phyloP scores from a whole-genome alignment of 2,329 filamentous ascomycete species.

The Fusarium sp. region DNA sequence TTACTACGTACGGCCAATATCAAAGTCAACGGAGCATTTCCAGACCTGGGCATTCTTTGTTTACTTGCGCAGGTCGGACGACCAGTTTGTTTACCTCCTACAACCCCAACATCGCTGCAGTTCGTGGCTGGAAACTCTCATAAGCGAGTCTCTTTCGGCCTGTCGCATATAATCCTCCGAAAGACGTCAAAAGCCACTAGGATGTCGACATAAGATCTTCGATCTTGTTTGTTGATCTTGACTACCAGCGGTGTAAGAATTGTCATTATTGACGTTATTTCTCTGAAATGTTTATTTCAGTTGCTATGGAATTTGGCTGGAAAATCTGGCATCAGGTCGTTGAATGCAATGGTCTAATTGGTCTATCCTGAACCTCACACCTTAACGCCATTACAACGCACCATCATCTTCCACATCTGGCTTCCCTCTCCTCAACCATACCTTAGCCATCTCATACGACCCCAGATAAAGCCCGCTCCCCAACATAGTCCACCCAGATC shows the following conservation, averaged over 20 bases:
- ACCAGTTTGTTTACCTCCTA: background rate
- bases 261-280: background rate
- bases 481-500: slow-evolving; percentile 84
- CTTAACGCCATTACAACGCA: slow-evolving; percentile 37
- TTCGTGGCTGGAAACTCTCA: background rate
- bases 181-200: slow-evolving; percentile 48
- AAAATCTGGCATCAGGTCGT: background rate
- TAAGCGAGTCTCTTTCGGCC: background rate
- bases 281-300: background rate
- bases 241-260: slow-evolving; percentile 20
- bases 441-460: slow-evolving; percentile 85
- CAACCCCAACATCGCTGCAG: background rate
- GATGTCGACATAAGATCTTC: slow-evolving; percentile 48
- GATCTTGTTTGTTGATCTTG: slow-evolving; percentile 26
- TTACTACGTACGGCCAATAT: slow-evolving; percentile 7
- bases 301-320: background rate
- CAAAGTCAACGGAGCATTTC: slow-evolving; percentile 8
- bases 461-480: slow-evolving; percentile 89
- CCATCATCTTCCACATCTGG: slow-evolving; percentile 58
- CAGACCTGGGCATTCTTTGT: background rate
- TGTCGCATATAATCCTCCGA: slow-evolving; percentile 20
- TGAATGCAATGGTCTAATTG: slow-evolving; percentile 5
- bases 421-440: slow-evolving; percentile 68
- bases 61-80: background rate
- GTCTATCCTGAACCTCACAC: slow-evolving; percentile 2